Evolutionary conservation across 2,329 filamentous ascomycete species (phyloP), one percentile per base, ranked within the genome.

Genomic region (Atkinsonella texensis): DNA sequence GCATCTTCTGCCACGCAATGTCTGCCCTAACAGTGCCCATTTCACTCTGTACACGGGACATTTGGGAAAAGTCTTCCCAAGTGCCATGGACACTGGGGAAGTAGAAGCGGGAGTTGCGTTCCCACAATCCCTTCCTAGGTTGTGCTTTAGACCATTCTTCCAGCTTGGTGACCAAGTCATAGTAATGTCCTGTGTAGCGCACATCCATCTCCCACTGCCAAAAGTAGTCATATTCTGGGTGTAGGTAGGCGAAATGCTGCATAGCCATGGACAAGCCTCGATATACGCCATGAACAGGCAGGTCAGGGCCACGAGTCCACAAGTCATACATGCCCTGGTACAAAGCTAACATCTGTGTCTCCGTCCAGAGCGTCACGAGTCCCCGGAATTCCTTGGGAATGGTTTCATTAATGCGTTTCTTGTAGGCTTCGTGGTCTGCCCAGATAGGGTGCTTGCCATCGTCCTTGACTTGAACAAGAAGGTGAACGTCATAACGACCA

Each of bases 141-240:
- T 93, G 87, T 46, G 78, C 69, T 56, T 75, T 79, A 15, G 85
- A 77, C 84, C 85, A 93, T 44, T 72, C 70, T 59, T 80, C 76
- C 39, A 89, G 70, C 62, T 84, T 84, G 57, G 81, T 77, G 61
- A 91, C 78, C 18, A 88, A 68, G 55, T 87, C 80, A 57, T 85
- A 89, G 71, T 87, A 91, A 68, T 95, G 89, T 38, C 89, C 89
- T 0, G 86, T 93, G 66, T 94, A 95, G 32, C 89, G 83, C 44
- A 90, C 81, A 61, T 95, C 89, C 84, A 95, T 91, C 67, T 95
- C 89, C 87, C 89, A 94, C 58, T 95, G 87, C 89, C 89, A 95
- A 67, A 89, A 89, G 69, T 83, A 87, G 46, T 94, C 88, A 62
- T 90, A 95, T 65, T 95, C 89, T 1, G 87, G 86, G 66, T 95